A percentile compares a stretch with the other conserved stretches of the same genome.
phyloP scores from a whole-genome alignment of 2,329 filamentous ascomycete genomes.

The Anthostomella pinea region DNA sequence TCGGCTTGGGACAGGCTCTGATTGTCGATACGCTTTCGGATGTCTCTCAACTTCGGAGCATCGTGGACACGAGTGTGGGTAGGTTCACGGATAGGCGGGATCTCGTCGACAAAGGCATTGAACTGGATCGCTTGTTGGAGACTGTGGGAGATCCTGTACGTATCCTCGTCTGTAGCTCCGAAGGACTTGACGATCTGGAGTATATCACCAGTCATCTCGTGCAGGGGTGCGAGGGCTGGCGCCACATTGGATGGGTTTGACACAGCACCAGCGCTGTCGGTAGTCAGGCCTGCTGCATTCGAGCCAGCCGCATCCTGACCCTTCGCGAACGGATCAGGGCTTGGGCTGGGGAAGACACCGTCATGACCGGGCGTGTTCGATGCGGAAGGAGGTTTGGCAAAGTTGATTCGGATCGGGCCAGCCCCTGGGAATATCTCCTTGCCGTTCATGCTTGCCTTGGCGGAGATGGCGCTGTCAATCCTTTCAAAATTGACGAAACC shows the following conservation, averaged over 20 bases:
- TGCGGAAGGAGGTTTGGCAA: constrained; percentile 90
- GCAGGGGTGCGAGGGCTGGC: constrained; percentile 68
- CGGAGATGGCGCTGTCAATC: constrained; percentile 84
- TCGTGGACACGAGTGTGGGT: constrained; percentile 88
- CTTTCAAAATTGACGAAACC: constrained; percentile 98
- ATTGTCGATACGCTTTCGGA: constrained; percentile 96
- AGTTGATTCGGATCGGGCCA: constrained; percentile 92
- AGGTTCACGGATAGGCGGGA: constrained; percentile 84
- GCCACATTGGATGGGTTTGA: constrained; percentile 43
- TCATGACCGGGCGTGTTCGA: constrained; percentile 87
- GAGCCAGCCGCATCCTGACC: constrained; percentile 45
- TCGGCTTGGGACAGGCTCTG: constrained; percentile 80
- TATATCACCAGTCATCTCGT: constrained; percentile 80
- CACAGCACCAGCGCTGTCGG: constrained; percentile 26
- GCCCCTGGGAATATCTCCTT: constrained; percentile 98
- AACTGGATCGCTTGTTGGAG: constrained; percentile 77
- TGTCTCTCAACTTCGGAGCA: constrained; percentile 90
- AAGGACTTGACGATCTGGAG: constrained; percentile 83
- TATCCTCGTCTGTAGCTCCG: constrained; percentile 78
- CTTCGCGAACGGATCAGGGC: constrained; percentile 77
- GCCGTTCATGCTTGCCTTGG: constrained; percentile 84
- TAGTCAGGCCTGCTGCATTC: constrained; percentile 40
- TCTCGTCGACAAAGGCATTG: constrained; percentile 72
- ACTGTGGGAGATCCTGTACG: constrained; percentile 65
- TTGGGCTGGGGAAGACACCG: constrained; percentile 84